Percentiles rank a stretch among this genome's conserved stretches.
These are phyloP conservation scores for Phialophora expanda DNA, from an alignment of 2,329 filamentous ascomycete genomes.

Conservation along the genomic window DNA sequence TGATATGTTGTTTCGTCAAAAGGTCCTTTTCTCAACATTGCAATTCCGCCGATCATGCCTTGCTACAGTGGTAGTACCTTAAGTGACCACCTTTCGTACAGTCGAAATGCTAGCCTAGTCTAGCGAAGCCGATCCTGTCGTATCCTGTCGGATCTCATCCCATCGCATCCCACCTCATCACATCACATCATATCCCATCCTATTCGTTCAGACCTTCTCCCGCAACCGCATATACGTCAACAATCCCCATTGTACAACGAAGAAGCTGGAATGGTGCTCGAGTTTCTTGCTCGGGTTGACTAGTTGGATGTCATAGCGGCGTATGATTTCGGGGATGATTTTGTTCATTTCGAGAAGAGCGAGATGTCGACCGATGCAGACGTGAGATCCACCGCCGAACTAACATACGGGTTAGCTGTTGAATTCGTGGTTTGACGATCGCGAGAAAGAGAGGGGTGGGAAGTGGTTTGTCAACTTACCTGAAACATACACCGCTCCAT, in stretches of 20 bases:
- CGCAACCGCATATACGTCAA: conserved; percentile 56
- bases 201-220: conserved; percentile 31
- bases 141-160: no score
- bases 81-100: no score
- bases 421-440: background rate
- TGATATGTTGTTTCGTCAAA: no score
- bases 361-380: conserved; percentile 63
- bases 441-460: no score
- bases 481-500: conserved; percentile 65
- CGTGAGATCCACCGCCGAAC: conserved; percentile 61
- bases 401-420: background rate
- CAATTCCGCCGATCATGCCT: no score
- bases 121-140: no score
- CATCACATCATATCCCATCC: background rate
- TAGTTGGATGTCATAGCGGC: conserved; percentile 61
- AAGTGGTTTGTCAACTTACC: conserved; percentile 44
- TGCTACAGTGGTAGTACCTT: no score
- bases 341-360: conserved; percentile 66
- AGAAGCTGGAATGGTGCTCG: conserved; percentile 63
- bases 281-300: conserved; percentile 58
- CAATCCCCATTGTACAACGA: conserved; percentile 64
- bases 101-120: no score
- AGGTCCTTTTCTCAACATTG: no score
- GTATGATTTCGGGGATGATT: conserved; percentile 59
- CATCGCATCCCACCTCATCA: no score